phyloP scores from a whole-genome alignment of 805 yeast genomes.

The Kazachstania africana region DNA sequence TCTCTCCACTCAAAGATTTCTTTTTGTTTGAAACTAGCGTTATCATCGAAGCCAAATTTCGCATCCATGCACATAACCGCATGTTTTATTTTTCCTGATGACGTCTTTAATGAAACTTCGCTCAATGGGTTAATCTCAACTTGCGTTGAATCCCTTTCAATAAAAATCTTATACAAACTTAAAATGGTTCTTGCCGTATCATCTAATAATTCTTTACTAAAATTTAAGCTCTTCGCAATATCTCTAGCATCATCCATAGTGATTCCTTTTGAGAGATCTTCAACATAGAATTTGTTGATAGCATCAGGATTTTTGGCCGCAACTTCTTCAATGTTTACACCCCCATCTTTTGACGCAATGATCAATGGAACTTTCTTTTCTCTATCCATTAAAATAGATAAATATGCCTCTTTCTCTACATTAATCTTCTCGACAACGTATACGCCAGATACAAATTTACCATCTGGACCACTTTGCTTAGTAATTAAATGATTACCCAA shows the following conservation, averaged over 20 bases:
- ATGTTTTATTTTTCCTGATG: constrained; percentile 34
- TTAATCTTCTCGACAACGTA: constrained; percentile 91
- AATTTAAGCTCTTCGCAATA: constrained; percentile 74
- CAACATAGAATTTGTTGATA: constrained; percentile 77
- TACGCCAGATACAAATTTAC: constrained; percentile 94
- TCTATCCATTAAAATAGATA: constrained; percentile 93
- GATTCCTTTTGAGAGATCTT: constrained; percentile 59
- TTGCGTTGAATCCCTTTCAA: constrained; percentile 91
- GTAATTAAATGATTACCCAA: constrained; percentile 87
- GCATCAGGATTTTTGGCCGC: constrained; percentile 86
- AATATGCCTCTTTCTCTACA: constrained; percentile 88
- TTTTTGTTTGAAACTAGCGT: constrained; percentile 87
- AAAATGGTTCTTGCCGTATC: constrained; percentile 83
- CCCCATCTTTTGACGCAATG: constrained; percentile 96
- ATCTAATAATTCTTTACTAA: constrained; percentile 60
- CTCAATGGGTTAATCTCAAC: constrained; percentile 97
- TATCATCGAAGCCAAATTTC: constrained; percentile 95
- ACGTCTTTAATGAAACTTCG: constrained; percentile 54
- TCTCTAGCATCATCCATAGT: constrained; percentile 63
- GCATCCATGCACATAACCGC: constrained; percentile 98
- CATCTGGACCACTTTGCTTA: constrained; percentile 95
- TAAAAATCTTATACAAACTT: constrained; percentile 80
- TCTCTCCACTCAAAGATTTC: constrained; percentile 91
- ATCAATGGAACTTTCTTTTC: constrained; percentile 79
- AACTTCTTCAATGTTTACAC: constrained; percentile 99